Evolutionary conservation across 2,329 filamentous ascomycete species (phyloP), one percentile per base, ranked within the genome.

Genomic region (Proliferodiscus dingleyae): DNA sequence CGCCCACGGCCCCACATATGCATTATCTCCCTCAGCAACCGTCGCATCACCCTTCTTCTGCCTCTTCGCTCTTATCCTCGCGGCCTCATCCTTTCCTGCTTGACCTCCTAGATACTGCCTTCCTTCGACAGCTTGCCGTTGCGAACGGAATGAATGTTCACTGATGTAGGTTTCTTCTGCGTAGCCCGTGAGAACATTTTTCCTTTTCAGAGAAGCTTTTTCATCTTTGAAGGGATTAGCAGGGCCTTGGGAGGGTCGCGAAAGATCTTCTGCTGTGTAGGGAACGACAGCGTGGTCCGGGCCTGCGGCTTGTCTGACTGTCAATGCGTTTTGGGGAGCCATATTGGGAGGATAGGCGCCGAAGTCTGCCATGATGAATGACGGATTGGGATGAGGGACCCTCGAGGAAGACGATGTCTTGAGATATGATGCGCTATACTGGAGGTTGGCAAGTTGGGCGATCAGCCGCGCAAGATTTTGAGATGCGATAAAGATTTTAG

Each of bases 1-100:
- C 7, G 93, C 94, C 94, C 94, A 98, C 0, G 93, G 94, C 0
- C 94, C 94, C 29, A 95, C 78, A 66, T 98, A 98, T 37, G 89
- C 84, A 43, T 84, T 85, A 6, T 89, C 82, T 1, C 93, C 93
- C 59, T 95, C 90, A 0, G 90, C 85, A 30, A 96, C 76, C 15
- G 83, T 81, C 33, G 89, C 80, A 63, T 91, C 83, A 38, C 93
- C 93, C 62, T 93, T 96, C 55, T 73, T 81, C 66, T 97, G 89
- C 50, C 93, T 77, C 57, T 83, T 86, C n/a, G 82, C 73, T 38
- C 85, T 74, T 65, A 89, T 71, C 47, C 72, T 73, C 29, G 80
- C 80, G 4, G 83, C 81, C 46, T 83, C 78, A 53, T 86, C 85
- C 66, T 94, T 96, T 22, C 78, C 71, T 10, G 81, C 67, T 16